These are phyloP conservation scores for Euphrasia confusa DNA, from an alignment of 257 asterid genomes.

Conservation along the genomic window DNA sequence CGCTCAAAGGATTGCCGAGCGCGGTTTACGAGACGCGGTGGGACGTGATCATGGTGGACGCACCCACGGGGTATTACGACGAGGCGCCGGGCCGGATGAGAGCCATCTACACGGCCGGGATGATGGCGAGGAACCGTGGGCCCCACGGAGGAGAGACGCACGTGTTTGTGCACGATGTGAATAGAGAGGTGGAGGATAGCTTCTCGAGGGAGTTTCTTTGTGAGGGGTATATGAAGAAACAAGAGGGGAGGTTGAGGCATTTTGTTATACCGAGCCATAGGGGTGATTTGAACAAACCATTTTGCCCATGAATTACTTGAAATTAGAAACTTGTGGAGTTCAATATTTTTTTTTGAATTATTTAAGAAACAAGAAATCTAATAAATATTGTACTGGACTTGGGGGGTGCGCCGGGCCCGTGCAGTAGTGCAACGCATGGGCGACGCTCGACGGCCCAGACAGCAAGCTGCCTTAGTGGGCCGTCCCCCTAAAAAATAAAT, in stretches of 20 bases:
- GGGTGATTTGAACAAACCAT: slow-evolving; percentile 49
- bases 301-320: slow-evolving; percentile 51
- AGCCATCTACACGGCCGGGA: slow-evolving; percentile 89
- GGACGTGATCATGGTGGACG: slow-evolving; percentile 94
- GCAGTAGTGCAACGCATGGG: too few species aligned
- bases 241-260: slow-evolving; percentile 80
- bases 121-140: slow-evolving; percentile 69
- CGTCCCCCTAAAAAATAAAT: too few species aligned
- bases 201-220: slow-evolving; percentile 66
- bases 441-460: too few species aligned
- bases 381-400: too few species aligned
- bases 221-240: slow-evolving; percentile 70
- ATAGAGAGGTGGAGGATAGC: slow-evolving; percentile 74
- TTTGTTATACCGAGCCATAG: slow-evolving; percentile 64
- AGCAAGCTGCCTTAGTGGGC: too few species aligned
- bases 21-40: slow-evolving; percentile 53
- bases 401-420: too few species aligned
- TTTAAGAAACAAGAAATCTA: too few species aligned
- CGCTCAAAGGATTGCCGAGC: slow-evolving; percentile 58
- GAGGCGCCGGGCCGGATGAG: slow-evolving; percentile 92
- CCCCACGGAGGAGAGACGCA: slow-evolving; percentile 46
- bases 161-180: slow-evolving; percentile 85
- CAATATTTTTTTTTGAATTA: too few species aligned
- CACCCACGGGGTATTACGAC: slow-evolving; percentile 77
- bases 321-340: too few species aligned